Evolutionary conservation across 768 basidiomycete genomes (phyloP).

Genomic region (Boletus rubropictus): DNA sequence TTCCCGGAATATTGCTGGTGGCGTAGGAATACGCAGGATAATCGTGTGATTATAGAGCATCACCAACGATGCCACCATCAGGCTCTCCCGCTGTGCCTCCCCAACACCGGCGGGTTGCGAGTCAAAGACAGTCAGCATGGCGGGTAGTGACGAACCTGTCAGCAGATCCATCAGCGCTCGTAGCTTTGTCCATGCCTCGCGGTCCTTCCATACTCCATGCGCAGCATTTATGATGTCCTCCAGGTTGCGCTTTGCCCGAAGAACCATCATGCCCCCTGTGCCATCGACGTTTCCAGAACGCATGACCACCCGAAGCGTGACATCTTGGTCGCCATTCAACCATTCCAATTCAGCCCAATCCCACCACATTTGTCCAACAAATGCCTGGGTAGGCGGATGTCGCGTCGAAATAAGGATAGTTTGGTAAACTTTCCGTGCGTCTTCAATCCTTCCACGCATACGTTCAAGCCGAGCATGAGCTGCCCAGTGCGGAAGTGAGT

Average conservation of each 20-base stretch:
- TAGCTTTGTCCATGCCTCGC: slow-evolving; percentile 61
- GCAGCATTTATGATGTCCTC: slow-evolving; percentile 42
- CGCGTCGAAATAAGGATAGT: slow-evolving; percentile 52
- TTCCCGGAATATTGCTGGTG: slow-evolving; percentile 54
- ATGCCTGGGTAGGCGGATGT: slow-evolving; percentile 30
- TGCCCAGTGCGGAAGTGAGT: slow-evolving; percentile 64
- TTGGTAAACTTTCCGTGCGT: slow-evolving; percentile 75
- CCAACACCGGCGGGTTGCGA: slow-evolving; percentile 18
- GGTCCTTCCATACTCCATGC: slow-evolving; percentile 45
- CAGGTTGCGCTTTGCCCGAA: slow-evolving; percentile 60
- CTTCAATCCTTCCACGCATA: slow-evolving; percentile 55
- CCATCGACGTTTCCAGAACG: slow-evolving; percentile 51
- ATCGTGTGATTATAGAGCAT: slow-evolving; percentile 57
- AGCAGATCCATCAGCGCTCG: slow-evolving; percentile 62
- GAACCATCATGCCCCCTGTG: slow-evolving; percentile 45
- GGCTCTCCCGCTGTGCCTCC: slow-evolving; percentile 38
- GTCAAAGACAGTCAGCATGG: slow-evolving; percentile 38
- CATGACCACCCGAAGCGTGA: slow-evolving; percentile 49
- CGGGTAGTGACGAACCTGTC: slow-evolving; percentile 36
- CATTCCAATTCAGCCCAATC: slow-evolving; percentile 85
- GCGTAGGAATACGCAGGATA: slow-evolving; percentile 50
- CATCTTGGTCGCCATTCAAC: slow-evolving; percentile 47
- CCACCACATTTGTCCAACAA: slow-evolving; percentile 59
- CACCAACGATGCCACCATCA: slow-evolving; percentile 49
- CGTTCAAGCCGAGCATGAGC: slow-evolving; percentile 72